Base-by-base conservation (phyloP, 371 early-diverging fungal species). In the Mortierella sp. region DNA sequence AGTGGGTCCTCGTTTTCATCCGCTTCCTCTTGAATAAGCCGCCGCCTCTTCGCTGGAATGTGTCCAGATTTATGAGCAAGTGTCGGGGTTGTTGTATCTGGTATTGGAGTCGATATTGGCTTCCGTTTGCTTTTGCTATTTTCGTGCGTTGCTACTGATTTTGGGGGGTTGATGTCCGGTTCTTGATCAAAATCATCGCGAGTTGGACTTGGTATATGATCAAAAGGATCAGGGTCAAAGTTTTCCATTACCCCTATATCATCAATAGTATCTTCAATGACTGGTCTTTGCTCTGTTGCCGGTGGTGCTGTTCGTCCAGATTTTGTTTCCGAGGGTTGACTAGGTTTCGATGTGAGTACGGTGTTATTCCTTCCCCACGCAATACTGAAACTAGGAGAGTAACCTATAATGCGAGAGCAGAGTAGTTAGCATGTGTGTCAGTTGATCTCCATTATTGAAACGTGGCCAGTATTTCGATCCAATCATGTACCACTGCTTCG, bases 1-100 rank as follows among this genome's bases (percentile, higher is more conserved):
- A 40, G 55, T 43, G 80, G 80, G 16, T 75, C 70, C 28, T 79
- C 75, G 20, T 79, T 79, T 28, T 79, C 80, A 35, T 79, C 75
- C 11, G 32, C 30, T 40, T 79, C 80, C n/a, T 79, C 80, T n/a
- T 66, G 64, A 30, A 79, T 79, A 35, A 79, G 60, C 4, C 80
- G 68, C 54, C 80, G 61, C 49, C 62, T 62, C 59, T 79, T 79
- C 16, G 20, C 49, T 4, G 62, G 35, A 14, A 18, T 28, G 16
- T 37, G 43, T 1, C 37, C 30, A 9, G 62, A 30, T 24, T 68
- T 68, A 30, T 57, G 61, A 30, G 62, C 28, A 10, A 39, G 18
- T 26, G 60, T 51, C 3, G 28, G 32, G n/a, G 51, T 4, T 3
- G 59, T 18, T 5, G 51, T 51, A 6, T 63, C 68, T 11, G 59